Conservation (phyloP, 139 green algal species). For the Bryopsis sp. region DNA sequence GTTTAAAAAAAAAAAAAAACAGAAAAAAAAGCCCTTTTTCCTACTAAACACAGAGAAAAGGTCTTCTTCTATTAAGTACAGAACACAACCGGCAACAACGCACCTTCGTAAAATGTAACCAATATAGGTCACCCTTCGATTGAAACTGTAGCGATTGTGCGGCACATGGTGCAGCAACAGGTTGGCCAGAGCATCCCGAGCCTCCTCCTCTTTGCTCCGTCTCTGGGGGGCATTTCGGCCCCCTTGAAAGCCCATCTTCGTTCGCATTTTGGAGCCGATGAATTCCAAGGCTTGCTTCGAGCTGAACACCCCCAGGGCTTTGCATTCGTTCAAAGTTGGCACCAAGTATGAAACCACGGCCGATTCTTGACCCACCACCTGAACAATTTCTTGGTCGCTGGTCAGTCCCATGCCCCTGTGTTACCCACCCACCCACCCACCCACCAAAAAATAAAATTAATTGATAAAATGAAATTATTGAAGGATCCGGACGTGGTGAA, state of each 20-base stretch:
- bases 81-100: no score
- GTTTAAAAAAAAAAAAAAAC: no score
- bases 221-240: background rate
- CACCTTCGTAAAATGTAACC: conserved; percentile 8
- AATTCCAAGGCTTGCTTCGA: conserved; percentile 90
- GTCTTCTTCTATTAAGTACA: no score
- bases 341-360: conserved; percentile 11
- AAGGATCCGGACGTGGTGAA: no score
- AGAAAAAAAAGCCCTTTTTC: no score
- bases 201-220: conserved; percentile 71
- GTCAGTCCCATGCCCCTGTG: conserved; percentile 92
- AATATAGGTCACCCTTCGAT: conserved; percentile 49
- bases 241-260: conserved; percentile 5
- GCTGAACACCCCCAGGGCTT: conserved; percentile 67
- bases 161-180: conserved; percentile 93
- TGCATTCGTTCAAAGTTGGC: conserved; percentile 67
- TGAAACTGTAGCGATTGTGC: conserved; percentile 77
- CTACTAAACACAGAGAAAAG: no score
- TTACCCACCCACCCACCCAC: no score
- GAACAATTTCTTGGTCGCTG: conserved; percentile 80
- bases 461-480: no score
- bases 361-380: conserved; percentile 49
- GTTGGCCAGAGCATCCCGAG: conserved; percentile 83
- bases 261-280: conserved; percentile 42
- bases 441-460: no score